Conservation (phyloP, 805 yeast species). For the Diddensiella caesifluorescens region DNA sequence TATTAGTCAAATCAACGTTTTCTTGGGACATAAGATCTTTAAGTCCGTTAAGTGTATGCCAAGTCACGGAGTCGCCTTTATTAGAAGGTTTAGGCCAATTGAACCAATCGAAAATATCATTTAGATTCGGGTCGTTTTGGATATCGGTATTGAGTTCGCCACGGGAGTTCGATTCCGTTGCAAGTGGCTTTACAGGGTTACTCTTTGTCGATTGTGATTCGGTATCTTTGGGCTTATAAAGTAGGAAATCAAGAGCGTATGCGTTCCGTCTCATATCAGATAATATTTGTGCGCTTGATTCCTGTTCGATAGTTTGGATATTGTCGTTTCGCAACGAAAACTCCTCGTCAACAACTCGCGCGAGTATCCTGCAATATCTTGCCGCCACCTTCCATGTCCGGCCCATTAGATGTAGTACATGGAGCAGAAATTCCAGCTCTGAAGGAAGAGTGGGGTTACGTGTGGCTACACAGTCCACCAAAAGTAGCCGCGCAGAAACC, state of each 20-base stretch:
- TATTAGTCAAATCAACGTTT: not conserved
- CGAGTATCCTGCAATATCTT: slow-evolving; percentile 21
- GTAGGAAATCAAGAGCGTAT: slow-evolving; percentile 25
- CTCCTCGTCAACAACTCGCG: slow-evolving; percentile 25
- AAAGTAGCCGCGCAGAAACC: slow-evolving; percentile 26
- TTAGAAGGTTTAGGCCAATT: slow-evolving; percentile 23
- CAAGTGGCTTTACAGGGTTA: not conserved
- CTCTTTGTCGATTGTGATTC: slow-evolving; percentile 3
- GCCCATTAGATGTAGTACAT: slow-evolving; percentile 20
- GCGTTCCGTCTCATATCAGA: slow-evolving; percentile 28
- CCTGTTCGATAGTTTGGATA: not conserved
- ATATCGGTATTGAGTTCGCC: not conserved
- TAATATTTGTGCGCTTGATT: slow-evolving; percentile 20
- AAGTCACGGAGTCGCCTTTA: slow-evolving; percentile 1
- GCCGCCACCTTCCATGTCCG: slow-evolving; percentile 25
- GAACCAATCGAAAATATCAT: slow-evolving; percentile 25
- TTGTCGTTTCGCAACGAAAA: slow-evolving; percentile 14
- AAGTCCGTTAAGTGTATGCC: slow-evolving; percentile 18
- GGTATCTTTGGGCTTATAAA: slow-evolving; percentile 10
- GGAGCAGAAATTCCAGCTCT: slow-evolving; percentile 21
- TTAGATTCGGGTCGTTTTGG: not conserved
- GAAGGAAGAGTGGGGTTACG: slow-evolving; percentile 18
- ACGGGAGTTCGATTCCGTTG: too few species aligned
- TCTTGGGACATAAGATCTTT: slow-evolving; percentile 25
- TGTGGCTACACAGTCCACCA: slow-evolving; percentile 25